Base-by-base conservation (phyloP, 148 eudicot species). In the Rhododendron simsii region DNA sequence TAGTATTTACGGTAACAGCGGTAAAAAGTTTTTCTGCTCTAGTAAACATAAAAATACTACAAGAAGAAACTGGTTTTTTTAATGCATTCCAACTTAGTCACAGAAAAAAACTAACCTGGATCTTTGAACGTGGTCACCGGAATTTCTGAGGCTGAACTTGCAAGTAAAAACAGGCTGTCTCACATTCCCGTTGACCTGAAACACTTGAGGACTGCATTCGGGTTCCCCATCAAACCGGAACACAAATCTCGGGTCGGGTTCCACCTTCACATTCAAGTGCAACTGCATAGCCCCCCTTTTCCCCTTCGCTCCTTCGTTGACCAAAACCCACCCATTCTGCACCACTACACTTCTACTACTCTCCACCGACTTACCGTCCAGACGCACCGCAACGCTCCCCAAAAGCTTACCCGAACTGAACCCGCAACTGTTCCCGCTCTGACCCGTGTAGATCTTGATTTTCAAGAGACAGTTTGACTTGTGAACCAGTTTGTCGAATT, bases 141-240 rank as follows among this genome's bases (percentile, higher is more conserved):
- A 83, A 35, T 89, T 92, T 76, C 97, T 90, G 86, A 92, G 92
- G 50, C 99, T 84, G 86, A 98, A 94, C 83, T 94, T 94, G 92
- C 98, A 95, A 75, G 98, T 91, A 50, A 98, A 98, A 86, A 95
- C 98, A 23, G 98, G 98, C 83, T 98, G 99, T 79, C 90, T 84
- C 57, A 90, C 88, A 87, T 88, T 93, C 77, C 98, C 98, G 86
- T 95, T 94, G 5, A 95, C 95, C 86, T 94, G 98, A 90, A 94
- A 95, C 7, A 98, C 96, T 76, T 98, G 99, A 3, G 99, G 99
- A 71, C 98, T 94, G 59, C 99, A 94, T 86, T 95, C 98, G 1
- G 99, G 98, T 53, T 95, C 97, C 1, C 97, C 94, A 47, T 92
- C 99, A 44, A 98, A 98, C 88, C 86, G 91, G 39, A 98, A 95